phyloP scores from a whole-genome alignment of 176 grass and related monocot species.

The Triticum dicoccoides region DNA sequence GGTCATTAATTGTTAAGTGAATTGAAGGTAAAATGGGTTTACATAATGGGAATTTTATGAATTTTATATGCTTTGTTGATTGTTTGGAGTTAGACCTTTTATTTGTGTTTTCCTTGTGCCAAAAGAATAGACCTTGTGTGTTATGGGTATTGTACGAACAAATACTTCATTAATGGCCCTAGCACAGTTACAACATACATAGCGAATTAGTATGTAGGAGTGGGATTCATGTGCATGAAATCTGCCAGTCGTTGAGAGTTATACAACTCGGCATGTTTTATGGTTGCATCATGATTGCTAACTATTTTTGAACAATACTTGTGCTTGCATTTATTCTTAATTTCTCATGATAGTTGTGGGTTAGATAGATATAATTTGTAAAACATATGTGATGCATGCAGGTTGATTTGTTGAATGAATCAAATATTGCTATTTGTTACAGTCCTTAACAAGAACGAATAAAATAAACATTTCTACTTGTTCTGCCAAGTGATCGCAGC shows the following conservation, averaged over 20 bases:
- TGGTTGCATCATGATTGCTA: background rate
- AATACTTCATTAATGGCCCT: background rate
- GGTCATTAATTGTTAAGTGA: background rate
- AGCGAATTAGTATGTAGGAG: background rate
- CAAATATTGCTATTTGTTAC: background rate
- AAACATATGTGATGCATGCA: background rate
- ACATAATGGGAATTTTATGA: background rate
- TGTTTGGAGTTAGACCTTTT: background rate
- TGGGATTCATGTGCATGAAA: background rate
- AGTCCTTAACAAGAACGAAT: background rate
- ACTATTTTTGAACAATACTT: background rate
- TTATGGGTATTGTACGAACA: background rate
- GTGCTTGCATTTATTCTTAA: background rate
- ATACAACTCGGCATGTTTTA: background rate
- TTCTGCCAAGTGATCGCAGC: background rate
- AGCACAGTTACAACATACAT: background rate
- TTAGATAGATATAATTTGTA: background rate
- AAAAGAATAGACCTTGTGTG: too few species aligned
- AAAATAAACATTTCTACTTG: background rate
- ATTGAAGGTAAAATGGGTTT: background rate
- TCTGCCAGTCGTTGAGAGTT: background rate
- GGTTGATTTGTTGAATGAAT: background rate
- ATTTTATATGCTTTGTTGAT: background rate
- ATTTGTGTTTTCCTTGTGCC: too few species aligned
- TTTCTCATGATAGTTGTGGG: background rate